These are phyloP conservation scores for Phialocephala sp. DNA, from an alignment of 2,329 filamentous ascomycete species.

Conservation along the genomic window DNA sequence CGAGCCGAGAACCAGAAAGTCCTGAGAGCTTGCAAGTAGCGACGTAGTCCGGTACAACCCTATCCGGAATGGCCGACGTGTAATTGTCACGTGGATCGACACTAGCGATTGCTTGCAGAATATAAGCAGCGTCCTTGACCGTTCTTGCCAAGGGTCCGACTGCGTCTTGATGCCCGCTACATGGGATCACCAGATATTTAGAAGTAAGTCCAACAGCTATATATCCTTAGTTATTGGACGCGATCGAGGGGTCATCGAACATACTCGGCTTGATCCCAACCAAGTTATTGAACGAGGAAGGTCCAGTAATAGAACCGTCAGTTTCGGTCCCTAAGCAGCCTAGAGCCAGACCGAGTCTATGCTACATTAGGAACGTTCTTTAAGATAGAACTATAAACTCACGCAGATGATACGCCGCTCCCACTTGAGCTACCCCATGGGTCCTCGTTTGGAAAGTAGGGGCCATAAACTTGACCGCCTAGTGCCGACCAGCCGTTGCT, in stretches of 20 bases:
- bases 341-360: too few relatives aligned
- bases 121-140: conserved; percentile 67
- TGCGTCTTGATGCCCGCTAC: conserved; percentile 68
- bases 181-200: conserved; percentile 67
- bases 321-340: too few relatives aligned
- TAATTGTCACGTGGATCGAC: conserved; percentile 66
- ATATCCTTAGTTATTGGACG: too few relatives aligned
- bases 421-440: conserved; percentile 67
- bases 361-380: neutral
- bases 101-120: conserved; percentile 66
- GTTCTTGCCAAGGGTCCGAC: conserved; percentile 67
- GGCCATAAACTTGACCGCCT: conserved; percentile 65
- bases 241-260: too few relatives aligned
- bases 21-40: conserved; percentile 60
- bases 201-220: conserved; percentile 69
- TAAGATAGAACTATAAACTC: conserved; percentile 58
- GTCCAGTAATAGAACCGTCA: conserved; percentile 65
- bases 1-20: conserved; percentile 64
- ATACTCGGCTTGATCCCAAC: conserved; percentile 71
- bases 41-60: conserved; percentile 63
- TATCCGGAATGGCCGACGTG: conserved; percentile 63
- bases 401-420: conserved; percentile 54
- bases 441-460: conserved; percentile 66
- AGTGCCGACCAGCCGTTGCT: conserved; percentile 69
- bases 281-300: conserved; percentile 59